Evolutionary conservation across 257 asterid species (phyloP).

Genomic region (Solanum gandarillasii): DNA sequence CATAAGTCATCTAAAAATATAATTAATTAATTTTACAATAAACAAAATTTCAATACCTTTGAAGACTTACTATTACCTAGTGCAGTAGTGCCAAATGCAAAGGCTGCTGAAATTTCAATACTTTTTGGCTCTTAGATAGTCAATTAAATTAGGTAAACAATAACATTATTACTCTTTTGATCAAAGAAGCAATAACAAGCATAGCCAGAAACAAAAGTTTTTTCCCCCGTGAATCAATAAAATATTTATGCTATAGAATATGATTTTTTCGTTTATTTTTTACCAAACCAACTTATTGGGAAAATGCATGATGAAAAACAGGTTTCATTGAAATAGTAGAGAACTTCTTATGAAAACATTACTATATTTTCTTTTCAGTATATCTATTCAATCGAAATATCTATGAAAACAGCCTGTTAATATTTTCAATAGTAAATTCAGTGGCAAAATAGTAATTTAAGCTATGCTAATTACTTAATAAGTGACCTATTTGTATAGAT

Average conservation of each 20-base stretch:
- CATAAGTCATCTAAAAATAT: background rate
- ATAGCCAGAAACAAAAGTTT: background rate
- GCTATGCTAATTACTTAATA: background rate
- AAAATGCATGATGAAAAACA: background rate
- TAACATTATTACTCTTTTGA: background rate
- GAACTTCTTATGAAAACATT: background rate
- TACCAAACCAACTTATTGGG: fast-evolving
- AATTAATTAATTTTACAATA: background rate
- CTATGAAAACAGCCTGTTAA: fast-evolving
- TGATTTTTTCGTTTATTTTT: background rate
- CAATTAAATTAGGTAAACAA: background rate
- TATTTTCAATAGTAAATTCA: background rate
- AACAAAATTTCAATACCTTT: background rate
- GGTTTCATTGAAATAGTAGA: fast-evolving
- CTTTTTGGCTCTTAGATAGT: background rate
- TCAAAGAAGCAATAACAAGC: background rate
- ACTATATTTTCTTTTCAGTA: background rate
- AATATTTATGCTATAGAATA: background rate
- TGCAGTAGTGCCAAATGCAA: background rate
- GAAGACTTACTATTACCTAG: background rate
- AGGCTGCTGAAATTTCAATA: background rate
- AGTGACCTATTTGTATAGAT: background rate
- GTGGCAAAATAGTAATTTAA: background rate
- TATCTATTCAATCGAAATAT: background rate
- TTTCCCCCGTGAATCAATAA: background rate